Conservation (phyloP, 1,284 basidiomycete species). For the Leccinum cinnamomeum region DNA sequence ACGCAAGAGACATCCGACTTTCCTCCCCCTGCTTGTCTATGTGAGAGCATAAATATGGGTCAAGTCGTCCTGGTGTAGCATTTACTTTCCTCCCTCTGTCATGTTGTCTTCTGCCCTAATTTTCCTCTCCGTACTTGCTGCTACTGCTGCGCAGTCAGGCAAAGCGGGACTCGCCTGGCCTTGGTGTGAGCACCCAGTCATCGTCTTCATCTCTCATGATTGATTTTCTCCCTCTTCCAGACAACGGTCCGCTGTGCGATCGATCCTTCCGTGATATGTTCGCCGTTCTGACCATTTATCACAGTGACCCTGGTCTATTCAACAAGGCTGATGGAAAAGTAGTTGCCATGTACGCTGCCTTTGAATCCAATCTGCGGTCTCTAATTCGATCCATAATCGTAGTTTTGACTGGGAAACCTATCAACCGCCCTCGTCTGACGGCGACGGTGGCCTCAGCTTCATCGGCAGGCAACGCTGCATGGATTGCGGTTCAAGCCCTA, state of each 20-base stretch:
- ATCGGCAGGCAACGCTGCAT: slow-evolving; percentile 42
- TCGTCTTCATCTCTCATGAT: not conserved
- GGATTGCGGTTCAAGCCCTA: slow-evolving; percentile 39
- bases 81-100: not conserved
- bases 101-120: slow-evolving; percentile 17
- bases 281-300: not conserved
- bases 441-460: slow-evolving; percentile 36
- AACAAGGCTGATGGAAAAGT: slow-evolving; percentile 32
- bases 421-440: slow-evolving; percentile 33
- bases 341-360: slow-evolving; percentile 33
- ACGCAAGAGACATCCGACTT: not conserved
- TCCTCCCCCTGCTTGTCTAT: not conserved
- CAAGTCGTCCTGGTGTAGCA: not conserved
- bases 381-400: not conserved
- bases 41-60: slow-evolving; percentile 23
- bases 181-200: slow-evolving; percentile 20
- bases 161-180: slow-evolving; percentile 28
- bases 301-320: slow-evolving; percentile 32
- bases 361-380: not conserved
- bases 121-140: slow-evolving; percentile 15
- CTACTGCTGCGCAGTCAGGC: slow-evolving; percentile 19
- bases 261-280: not conserved
- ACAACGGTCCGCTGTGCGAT: slow-evolving; percentile 21
- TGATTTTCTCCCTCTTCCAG: slow-evolving; percentile 18
- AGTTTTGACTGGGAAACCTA: slow-evolving; percentile 42